A percentile compares a stretch with the other conserved stretches of the same genome.
These are phyloP conservation scores for Fusarium zealandicum DNA, from an alignment of 2,329 filamentous ascomycete species.

Conservation along the genomic window DNA sequence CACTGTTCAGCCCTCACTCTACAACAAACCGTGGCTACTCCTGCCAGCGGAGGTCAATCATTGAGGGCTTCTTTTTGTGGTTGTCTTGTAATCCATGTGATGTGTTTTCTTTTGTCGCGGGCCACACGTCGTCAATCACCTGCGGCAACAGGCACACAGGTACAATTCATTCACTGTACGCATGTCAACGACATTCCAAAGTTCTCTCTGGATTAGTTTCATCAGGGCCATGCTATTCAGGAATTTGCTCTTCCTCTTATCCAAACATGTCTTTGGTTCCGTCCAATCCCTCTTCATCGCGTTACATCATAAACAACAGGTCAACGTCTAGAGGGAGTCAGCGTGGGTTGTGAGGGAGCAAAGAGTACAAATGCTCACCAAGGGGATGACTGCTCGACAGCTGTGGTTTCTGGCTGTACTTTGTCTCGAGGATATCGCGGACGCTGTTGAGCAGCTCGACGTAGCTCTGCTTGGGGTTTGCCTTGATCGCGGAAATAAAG, in stretches of 20 bases:
- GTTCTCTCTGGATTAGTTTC: background rate
- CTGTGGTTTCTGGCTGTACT: conserved; percentile 95
- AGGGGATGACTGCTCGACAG: conserved; percentile 94
- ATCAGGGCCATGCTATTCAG: conserved; percentile 50
- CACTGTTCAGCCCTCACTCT: too few relatives aligned
- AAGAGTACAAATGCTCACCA: conserved; percentile 66
- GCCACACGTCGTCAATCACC: background rate
- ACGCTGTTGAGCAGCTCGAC: conserved; percentile 95
- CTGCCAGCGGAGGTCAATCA: too few relatives aligned
- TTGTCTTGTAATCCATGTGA: too few relatives aligned
- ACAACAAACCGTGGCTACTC: too few relatives aligned
- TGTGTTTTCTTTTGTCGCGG: too few relatives aligned
- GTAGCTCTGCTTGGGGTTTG: conserved; percentile 95
- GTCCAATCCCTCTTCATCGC: background rate
- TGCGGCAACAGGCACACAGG: too few relatives aligned
- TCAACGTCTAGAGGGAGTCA: conserved; percentile 63
- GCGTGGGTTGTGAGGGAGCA: background rate
- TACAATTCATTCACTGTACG: background rate
- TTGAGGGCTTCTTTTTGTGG: too few relatives aligned
- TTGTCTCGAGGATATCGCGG: conserved; percentile 83
- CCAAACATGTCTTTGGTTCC: conserved; percentile 60
- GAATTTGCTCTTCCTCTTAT: conserved; percentile 3
- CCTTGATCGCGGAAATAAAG: conserved; percentile 89
- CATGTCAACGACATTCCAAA: background rate
- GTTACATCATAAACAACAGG: conserved; percentile 71